Percentiles rank a stretch among this genome's conserved stretches.
Conservation (phyloP, 345 rosid species). For the Citrus sinensis region DNA sequence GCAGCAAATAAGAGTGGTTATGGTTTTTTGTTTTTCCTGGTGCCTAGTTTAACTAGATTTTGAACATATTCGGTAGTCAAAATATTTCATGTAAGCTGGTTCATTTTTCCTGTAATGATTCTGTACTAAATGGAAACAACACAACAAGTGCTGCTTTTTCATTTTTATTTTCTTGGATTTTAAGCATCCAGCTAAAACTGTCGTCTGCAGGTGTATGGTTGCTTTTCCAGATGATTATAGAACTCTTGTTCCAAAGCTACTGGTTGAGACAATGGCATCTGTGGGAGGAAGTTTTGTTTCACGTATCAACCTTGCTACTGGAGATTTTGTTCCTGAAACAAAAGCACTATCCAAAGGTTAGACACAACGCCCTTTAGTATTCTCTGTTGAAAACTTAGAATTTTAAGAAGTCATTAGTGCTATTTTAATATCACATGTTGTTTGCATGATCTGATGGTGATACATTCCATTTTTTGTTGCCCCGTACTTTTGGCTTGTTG, state of each 20-base stretch:
- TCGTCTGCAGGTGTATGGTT: slow-evolving; percentile 69
- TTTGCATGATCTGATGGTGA: slow-evolving; percentile 4
- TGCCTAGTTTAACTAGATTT: neutral
- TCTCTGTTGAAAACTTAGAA: neutral
- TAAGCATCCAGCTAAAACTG: slow-evolving; percentile 7
- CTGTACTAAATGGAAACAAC: neutral
- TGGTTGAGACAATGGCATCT: slow-evolving; percentile 79
- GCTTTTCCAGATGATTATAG: slow-evolving; percentile 94
- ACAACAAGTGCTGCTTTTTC: neutral
- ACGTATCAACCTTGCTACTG: slow-evolving; percentile 79
- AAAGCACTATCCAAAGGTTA: slow-evolving; percentile 86
- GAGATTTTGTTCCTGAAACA: slow-evolving; percentile 93
- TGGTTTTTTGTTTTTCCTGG: neutral
- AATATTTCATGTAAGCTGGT: neutral
- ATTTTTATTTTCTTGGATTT: neutral
- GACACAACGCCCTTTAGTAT: slow-evolving; percentile 9
- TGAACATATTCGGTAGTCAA: neutral
- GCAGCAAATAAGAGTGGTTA: neutral
- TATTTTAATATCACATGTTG: neutral
- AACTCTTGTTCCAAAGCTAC: slow-evolving; percentile 74
- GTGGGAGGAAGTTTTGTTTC: slow-evolving; percentile 74
- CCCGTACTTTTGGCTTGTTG: neutral
- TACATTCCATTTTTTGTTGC: neutral
- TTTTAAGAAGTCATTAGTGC: slow-evolving; percentile 1
- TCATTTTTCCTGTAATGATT: neutral